Percentiles rank a stretch among this genome's conserved stretches.
phyloP scores from a whole-genome alignment of 352 stramenopile species.

The Hyaloperonospora brassicae region DNA sequence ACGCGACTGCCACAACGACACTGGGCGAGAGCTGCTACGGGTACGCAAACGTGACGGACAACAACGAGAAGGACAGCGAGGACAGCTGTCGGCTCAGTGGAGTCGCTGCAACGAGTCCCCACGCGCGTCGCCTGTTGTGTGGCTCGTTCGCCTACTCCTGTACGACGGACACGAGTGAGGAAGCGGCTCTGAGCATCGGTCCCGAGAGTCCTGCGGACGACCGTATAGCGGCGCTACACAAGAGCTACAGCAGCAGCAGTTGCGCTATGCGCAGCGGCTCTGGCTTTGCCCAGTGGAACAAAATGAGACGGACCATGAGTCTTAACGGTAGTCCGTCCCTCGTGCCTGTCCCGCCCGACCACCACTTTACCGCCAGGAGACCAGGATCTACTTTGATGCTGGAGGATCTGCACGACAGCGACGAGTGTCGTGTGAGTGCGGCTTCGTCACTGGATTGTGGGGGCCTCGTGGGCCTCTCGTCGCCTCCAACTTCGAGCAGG shows the following conservation, averaged over 20 bases:
- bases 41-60: slow-evolving; percentile 27
- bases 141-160: slow-evolving; percentile 63
- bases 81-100: slow-evolving; percentile 1
- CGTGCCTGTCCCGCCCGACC: slow-evolving; percentile 33
- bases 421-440: slow-evolving; percentile 15
- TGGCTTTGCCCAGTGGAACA: slow-evolving; percentile 41
- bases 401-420: slow-evolving; percentile 34
- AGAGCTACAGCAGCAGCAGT: slow-evolving; percentile 1
- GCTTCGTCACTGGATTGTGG: slow-evolving; percentile 25
- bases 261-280: slow-evolving; percentile 12
- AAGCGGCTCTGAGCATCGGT: slow-evolving; percentile 18
- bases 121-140: slow-evolving; percentile 23
- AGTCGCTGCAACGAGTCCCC: background rate
- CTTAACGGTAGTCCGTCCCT: slow-evolving; percentile 17
- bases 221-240: slow-evolving; percentile 6
- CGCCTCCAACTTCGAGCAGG: slow-evolving; percentile 29
- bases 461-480: slow-evolving; percentile 18
- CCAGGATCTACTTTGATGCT: slow-evolving; percentile 4
- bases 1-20: slow-evolving; percentile 46
- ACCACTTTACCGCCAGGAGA: slow-evolving; percentile 12
- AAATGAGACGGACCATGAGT: slow-evolving; percentile 31
- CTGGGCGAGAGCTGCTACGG: slow-evolving; percentile 48
- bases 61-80: slow-evolving; percentile 17
- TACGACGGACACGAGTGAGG: slow-evolving; percentile 64
- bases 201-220: slow-evolving; percentile 22